phyloP scores from a whole-genome alignment of 345 rosid genomes.

The Dipteronia dyeriana region DNA sequence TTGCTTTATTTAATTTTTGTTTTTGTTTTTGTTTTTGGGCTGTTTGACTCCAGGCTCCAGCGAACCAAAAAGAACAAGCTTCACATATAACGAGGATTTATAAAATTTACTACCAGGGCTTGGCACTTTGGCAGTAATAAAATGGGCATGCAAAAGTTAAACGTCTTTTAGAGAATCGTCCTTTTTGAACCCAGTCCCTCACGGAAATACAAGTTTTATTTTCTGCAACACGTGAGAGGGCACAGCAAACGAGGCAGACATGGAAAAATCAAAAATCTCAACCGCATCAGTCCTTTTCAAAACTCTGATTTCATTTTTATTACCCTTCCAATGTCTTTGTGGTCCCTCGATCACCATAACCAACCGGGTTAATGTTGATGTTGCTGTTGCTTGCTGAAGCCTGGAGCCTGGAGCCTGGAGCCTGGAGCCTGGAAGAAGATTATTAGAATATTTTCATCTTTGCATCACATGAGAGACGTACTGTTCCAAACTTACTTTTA shows the following conservation, averaged over 20 bases:
- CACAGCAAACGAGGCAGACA: slow-evolving; percentile 24
- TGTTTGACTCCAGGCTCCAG: slow-evolving; percentile 31
- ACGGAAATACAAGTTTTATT: background rate
- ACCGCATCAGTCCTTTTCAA: slow-evolving; percentile 37
- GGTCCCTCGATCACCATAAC: slow-evolving; percentile 14
- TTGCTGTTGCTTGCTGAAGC: no score
- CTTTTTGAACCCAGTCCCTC: background rate
- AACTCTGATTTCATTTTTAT: slow-evolving; percentile 1
- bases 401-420: no score
- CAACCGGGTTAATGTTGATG: no score
- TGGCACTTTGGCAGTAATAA: background rate
- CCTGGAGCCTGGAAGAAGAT: no score
- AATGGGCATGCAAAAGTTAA: slow-evolving; percentile 29
- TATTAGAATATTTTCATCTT: no score
- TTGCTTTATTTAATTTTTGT: background rate
- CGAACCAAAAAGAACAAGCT: slow-evolving; percentile 10
- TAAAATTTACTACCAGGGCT: background rate
- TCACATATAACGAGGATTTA: slow-evolving; percentile 33
- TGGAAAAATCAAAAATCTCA: slow-evolving; percentile 20
- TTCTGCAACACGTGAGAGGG: slow-evolving; percentile 29
- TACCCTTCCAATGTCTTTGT: background rate
- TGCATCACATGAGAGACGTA: no score
- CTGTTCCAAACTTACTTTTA: no score
- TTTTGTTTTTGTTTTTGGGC: background rate
- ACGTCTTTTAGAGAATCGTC: slow-evolving; percentile 30